Evolutionary conservation across 73 alveolate species (phyloP).

Genomic region (Tetrahymena elliotti): DNA sequence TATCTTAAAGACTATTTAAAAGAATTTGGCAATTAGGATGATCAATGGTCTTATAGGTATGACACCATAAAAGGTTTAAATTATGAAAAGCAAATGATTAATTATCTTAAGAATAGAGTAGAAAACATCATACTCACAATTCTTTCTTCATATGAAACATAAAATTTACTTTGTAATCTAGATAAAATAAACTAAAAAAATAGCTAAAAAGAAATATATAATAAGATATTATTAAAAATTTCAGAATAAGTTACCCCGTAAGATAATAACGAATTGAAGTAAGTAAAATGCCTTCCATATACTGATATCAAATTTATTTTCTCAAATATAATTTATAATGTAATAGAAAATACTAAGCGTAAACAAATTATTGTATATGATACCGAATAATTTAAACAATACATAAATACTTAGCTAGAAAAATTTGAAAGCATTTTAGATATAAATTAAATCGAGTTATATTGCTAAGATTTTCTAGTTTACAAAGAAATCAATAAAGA

Average conservation of each 20-base stretch:
- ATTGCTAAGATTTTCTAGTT: background rate
- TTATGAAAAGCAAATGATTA: background rate
- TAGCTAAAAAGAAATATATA: background rate
- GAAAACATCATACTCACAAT: background rate
- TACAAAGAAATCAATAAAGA: background rate
- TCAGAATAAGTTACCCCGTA: background rate
- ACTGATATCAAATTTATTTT: background rate
- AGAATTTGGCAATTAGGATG: background rate
- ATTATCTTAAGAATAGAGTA: background rate
- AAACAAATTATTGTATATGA: background rate
- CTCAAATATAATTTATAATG: background rate
- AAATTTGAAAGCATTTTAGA: background rate
- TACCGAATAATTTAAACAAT: background rate
- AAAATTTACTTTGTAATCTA: background rate
- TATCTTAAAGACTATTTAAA: background rate
- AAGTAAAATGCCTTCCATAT: background rate
- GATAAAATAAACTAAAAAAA: background rate
- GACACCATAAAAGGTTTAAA: background rate
- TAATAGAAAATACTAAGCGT: background rate
- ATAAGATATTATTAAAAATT: too few relatives aligned
- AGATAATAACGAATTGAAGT: background rate
- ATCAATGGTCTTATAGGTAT: background rate
- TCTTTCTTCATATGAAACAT: background rate
- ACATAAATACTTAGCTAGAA: background rate
- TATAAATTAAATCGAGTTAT: background rate